Conservation (phyloP, 805 yeast species). For the Diddensiella transvaalensis region DNA sequence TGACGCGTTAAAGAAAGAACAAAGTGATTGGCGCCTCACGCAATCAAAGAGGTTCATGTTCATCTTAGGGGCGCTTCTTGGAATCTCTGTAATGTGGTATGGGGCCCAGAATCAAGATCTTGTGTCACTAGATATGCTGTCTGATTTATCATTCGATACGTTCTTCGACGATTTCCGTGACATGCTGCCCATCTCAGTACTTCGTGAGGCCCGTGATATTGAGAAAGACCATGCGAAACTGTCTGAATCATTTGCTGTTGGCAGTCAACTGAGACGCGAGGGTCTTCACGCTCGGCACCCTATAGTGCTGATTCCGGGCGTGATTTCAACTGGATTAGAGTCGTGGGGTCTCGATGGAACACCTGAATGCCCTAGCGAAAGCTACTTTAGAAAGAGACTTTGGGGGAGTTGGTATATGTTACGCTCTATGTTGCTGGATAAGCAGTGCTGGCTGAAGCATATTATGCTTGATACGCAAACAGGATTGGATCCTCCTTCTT, state of each 20-base stretch:
- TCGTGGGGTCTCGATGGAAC: slow-evolving; percentile 83
- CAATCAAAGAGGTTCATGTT: slow-evolving; percentile 55
- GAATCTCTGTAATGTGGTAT: slow-evolving; percentile 61
- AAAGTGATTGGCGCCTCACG: slow-evolving; percentile 12
- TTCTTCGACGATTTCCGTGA: slow-evolving; percentile 60
- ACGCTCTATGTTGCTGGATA: slow-evolving; percentile 85
- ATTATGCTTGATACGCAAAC: slow-evolving; percentile 85
- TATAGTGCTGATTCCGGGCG: slow-evolving; percentile 93
- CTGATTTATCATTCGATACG: slow-evolving; percentile 51
- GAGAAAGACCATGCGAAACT: slow-evolving; percentile 41
- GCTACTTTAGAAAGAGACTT: slow-evolving; percentile 83
- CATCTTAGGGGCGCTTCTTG: slow-evolving; percentile 68
- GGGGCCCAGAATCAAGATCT: slow-evolving; percentile 48
- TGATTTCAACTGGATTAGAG: slow-evolving; percentile 90
- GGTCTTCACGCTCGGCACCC: slow-evolving; percentile 62
- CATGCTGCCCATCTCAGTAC: slow-evolving; percentile 72
- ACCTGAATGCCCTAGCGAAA: slow-evolving; percentile 74
- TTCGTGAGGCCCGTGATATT: slow-evolving; percentile 56
- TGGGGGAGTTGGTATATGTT: slow-evolving; percentile 99
- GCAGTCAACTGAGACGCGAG: slow-evolving; percentile 54
- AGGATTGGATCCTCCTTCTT: slow-evolving; percentile 86
- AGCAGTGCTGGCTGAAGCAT: slow-evolving; percentile 90
- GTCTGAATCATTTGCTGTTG: slow-evolving; percentile 87
- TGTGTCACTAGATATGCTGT: slow-evolving; percentile 45
- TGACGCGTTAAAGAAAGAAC: not conserved